These are phyloP conservation scores for Monosporascus sp. DNA, from an alignment of 2,329 filamentous ascomycete species.

Conservation along the genomic window DNA sequence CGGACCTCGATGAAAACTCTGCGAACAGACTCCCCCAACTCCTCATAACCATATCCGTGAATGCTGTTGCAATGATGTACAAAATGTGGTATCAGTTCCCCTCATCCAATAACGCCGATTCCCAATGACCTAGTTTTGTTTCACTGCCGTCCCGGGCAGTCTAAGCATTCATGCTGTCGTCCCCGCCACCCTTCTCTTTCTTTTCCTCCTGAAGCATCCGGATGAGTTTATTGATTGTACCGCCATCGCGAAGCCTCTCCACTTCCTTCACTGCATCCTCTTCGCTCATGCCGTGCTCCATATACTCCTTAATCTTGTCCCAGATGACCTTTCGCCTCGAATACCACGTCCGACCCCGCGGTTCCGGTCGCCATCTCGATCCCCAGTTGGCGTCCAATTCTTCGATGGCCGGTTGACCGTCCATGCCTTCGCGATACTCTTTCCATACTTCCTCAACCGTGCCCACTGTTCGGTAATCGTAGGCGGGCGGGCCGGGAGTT, in stretches of 20 bases:
- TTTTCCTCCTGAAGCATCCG: slow-evolving; percentile 30
- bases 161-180: slow-evolving; percentile 20
- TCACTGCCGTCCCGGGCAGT: slow-evolving; percentile 8
- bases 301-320: slow-evolving; percentile 33
- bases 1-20: not conserved
- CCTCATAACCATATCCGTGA: not conserved
- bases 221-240: slow-evolving; percentile 32
- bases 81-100: not conserved
- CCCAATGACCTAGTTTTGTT: slow-evolving; percentile 5
- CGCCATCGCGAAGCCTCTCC: slow-evolving; percentile 29
- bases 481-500: slow-evolving; percentile 25
- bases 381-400: slow-evolving; percentile 29
- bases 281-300: slow-evolving; percentile 29
- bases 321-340: slow-evolving; percentile 33
- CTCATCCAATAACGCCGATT: not conserved
- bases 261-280: slow-evolving; percentile 29
- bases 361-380: slow-evolving; percentile 31
- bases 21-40: not conserved
- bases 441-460: slow-evolving; percentile 32
- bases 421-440: slow-evolving; percentile 31
- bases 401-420: slow-evolving; percentile 31
- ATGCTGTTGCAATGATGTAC: not conserved
- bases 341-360: slow-evolving; percentile 32
- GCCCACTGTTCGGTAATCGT: slow-evolving; percentile 28
- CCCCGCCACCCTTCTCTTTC: slow-evolving; percentile 26